phyloP scores from a whole-genome alignment of 1,284 basidiomycete species.

The Ustilago shanxiensis region DNA sequence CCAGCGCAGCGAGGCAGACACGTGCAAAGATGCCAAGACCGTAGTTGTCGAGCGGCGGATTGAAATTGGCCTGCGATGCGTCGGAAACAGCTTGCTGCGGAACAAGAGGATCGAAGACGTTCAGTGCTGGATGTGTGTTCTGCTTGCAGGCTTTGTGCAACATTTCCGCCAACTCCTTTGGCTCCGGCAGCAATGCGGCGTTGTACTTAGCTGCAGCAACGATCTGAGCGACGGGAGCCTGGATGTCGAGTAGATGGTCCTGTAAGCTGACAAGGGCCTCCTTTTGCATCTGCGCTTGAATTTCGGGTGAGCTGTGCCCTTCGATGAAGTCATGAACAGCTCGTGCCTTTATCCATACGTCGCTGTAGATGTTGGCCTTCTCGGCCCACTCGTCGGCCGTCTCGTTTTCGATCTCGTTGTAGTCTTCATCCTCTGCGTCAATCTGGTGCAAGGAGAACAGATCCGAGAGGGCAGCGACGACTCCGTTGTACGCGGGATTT shows the following conservation, averaged over 20 bases:
- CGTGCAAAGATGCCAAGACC: conserved; percentile 79
- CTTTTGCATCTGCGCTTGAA: conserved; percentile 8
- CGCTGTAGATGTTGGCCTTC: background rate
- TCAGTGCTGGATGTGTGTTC: conserved; percentile 25
- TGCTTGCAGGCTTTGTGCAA: conserved; percentile 27
- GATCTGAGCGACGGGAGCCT: conserved; percentile 26
- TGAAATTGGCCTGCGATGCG: background rate
- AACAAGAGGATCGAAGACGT: conserved; percentile 43
- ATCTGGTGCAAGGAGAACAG: background rate
- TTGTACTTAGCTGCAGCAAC: conserved; percentile 12
- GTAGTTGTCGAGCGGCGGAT: conserved; percentile 71
- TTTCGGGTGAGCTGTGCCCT: conserved; percentile 7
- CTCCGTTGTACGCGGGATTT: conserved; percentile 20
- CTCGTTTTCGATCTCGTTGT: background rate
- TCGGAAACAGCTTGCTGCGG: conserved; percentile 1
- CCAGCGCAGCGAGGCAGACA: conserved; percentile 76
- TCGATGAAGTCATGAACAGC: background rate
- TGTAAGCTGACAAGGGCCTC: conserved; percentile 18
- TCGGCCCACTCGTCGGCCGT: background rate
- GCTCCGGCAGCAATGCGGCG: conserved; percentile 23
- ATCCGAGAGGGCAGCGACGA: conserved; percentile 42
- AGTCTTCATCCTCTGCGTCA: background rate
- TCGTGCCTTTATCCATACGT: background rate
- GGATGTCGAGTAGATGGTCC: conserved; percentile 44
- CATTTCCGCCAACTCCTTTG: conserved; percentile 34